phyloP scores from a whole-genome alignment of 2,329 filamentous ascomycete genomes.

The Nemania diffusa region DNA sequence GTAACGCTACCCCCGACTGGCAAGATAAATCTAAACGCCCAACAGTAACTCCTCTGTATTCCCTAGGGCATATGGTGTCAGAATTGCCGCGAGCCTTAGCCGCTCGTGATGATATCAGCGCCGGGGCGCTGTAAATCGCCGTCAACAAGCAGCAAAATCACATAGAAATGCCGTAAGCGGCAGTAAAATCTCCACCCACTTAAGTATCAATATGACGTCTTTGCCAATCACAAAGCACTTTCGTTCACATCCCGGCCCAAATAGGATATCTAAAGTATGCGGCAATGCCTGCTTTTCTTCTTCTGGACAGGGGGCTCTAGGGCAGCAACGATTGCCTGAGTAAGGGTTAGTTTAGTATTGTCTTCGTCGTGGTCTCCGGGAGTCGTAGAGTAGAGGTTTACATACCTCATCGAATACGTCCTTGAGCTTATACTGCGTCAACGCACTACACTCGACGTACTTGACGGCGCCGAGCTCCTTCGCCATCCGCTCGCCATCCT shows the following conservation, averaged over 20 bases:
- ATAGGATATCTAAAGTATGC: constrained; percentile 67
- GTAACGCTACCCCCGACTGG: constrained; percentile 27
- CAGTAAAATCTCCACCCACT: constrained; percentile 18
- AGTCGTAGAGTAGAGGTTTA: constrained; percentile 19
- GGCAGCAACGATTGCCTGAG: constrained; percentile 91
- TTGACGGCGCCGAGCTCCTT: constrained; percentile 98
- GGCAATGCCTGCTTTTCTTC: constrained; percentile 77
- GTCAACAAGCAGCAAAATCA: constrained; percentile 41
- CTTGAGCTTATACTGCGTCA: constrained; percentile 98
- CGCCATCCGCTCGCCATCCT: constrained; percentile 95
- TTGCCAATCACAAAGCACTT: constrained; percentile 16
- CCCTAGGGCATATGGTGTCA: constrained; percentile 37
- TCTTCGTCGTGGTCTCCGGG: not conserved
- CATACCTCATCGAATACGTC: constrained; percentile 98
- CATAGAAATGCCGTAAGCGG: constrained; percentile 38
- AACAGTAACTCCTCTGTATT: constrained; percentile 34
- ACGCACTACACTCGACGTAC: constrained; percentile 97
- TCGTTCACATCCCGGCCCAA: constrained; percentile 12
- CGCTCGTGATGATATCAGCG: constrained; percentile 42
- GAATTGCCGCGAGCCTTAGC: constrained; percentile 39
- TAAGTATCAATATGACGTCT: constrained; percentile 11
- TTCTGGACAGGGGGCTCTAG: constrained; percentile 87
- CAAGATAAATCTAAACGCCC: constrained; percentile 38
- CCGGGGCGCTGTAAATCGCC: constrained; percentile 41
- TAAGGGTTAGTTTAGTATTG: constrained; percentile 41